These are phyloP conservation scores for Croton setiger DNA, from an alignment of 441 rosid genomes.

Conservation along the genomic window DNA sequence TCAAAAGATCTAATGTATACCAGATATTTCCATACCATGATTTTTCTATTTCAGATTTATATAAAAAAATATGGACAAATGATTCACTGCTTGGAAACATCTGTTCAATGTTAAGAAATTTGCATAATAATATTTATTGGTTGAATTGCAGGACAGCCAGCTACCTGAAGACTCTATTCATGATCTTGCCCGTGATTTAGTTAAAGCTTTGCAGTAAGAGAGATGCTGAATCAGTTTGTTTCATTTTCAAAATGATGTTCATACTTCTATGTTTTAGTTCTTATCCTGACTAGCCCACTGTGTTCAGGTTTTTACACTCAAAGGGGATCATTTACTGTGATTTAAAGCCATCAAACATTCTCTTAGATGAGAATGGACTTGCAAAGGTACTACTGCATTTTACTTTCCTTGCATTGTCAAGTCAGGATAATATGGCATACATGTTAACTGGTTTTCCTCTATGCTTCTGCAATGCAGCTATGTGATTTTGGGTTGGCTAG, in stretches of 20 bases:
- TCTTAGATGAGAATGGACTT: slow-evolving; percentile 88
- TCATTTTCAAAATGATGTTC: slow-evolving; percentile 13
- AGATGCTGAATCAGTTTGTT: slow-evolving; percentile 13
- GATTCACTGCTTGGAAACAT: too few relatives aligned
- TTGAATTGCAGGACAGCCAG: slow-evolving; percentile 66
- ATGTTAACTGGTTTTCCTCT: slow-evolving; percentile 12
- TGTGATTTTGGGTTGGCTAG: slow-evolving; percentile 97
- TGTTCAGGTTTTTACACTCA: slow-evolving; percentile 74
- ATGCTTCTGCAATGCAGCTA: slow-evolving; percentile 54
- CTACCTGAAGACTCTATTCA: slow-evolving; percentile 93
- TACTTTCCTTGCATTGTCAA: background rate
- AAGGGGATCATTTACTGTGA: slow-evolving; percentile 92
- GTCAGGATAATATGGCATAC: slow-evolving; percentile 16
- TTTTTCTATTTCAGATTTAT: too few relatives aligned
- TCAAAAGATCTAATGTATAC: too few relatives aligned
- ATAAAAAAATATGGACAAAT: too few relatives aligned
- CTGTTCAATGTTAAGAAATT: slow-evolving; percentile 6
- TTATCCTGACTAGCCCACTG: slow-evolving; percentile 13
- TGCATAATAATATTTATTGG: slow-evolving; percentile 12
- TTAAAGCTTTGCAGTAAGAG: slow-evolving; percentile 87
- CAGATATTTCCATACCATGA: too few relatives aligned
- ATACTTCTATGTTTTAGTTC: slow-evolving; percentile 19
- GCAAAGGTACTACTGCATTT: slow-evolving; percentile 52
- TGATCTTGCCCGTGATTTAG: slow-evolving; percentile 71
- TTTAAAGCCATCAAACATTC: slow-evolving; percentile 92